Base-by-base conservation (phyloP, 2,329 filamentous ascomycete species). In the Pseudogymnoascus sp. region DNA sequence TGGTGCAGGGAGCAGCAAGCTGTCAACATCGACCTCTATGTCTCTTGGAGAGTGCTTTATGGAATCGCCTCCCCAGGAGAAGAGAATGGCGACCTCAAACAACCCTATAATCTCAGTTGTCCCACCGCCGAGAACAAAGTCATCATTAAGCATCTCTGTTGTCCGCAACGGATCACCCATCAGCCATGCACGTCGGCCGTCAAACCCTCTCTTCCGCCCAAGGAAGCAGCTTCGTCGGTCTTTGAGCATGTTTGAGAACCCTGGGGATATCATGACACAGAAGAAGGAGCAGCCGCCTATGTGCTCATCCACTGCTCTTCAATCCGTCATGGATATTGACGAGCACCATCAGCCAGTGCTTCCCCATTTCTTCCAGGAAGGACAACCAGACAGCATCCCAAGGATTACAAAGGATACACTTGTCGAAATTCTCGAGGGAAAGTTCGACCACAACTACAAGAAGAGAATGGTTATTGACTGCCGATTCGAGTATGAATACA, bases 401-500 rank as follows among this genome's bases (percentile, higher is more conserved):
- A 86, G 94, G 66, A 96, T 99, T 70, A 84, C 85, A 61, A 86
- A 87, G 71, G 81, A 85, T 58, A 96, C 91, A 2, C 82, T 99
- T 72, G 77, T 96, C 61, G 83, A 91, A n/a, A 83, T 99, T 36
- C 80, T 99, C 64, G 89, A 96, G 73, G 91, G 91, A 64, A 88
- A 89, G 68, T 96, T 87, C 75, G 84, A 85, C 69, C 80, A 86
- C 25, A 74, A 83, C 22, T 97, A 89, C 73, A 86, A 91, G 63
- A 84, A 92, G 71, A 87, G 90, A 72, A 83, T 96, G 74, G 82
- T 99, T 70, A 88, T 99, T 69, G 94, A 99, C 75, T 99, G 94
- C 74, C 89, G 94, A 18, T 99, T 99, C 72, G 94, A 99, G 79
- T 99, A 99, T 74, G 94, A 99, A 76, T 99, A 95, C 72, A 88